Percentiles rank a stretch among this genome's conserved stretches.
Evolutionary conservation across 305 asterid species (phyloP).

Genomic region (Fraxinus floribunda): DNA sequence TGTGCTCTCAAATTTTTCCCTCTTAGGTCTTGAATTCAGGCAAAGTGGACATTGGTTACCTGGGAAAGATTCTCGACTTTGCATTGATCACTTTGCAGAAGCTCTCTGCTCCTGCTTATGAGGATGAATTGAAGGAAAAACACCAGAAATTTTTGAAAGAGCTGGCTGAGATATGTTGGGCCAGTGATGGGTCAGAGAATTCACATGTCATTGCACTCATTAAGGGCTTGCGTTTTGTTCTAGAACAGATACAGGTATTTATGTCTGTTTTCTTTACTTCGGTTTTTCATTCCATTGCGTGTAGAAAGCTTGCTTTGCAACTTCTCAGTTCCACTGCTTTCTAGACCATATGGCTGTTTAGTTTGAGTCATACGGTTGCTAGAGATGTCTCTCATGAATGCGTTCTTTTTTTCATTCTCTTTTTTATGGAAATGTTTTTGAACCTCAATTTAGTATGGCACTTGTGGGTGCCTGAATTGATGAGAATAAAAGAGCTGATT

Average conservation of each 20-base stretch:
- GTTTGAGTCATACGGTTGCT: background rate
- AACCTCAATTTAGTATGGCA: background rate
- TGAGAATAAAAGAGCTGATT: background rate
- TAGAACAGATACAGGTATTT: constrained; percentile 81
- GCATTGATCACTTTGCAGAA: constrained; percentile 60
- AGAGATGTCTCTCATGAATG: background rate
- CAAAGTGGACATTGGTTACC: constrained; percentile 56
- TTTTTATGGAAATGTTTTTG: background rate
- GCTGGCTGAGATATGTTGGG: constrained; percentile 47
- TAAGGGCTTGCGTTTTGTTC: constrained; percentile 78
- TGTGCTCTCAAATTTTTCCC: background rate
- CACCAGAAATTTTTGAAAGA: constrained; percentile 59
- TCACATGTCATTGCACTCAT: constrained; percentile 51
- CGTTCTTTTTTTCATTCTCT: background rate
- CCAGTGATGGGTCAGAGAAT: constrained; percentile 36
- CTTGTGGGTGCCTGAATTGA: background rate
- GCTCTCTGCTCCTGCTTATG: constrained; percentile 80
- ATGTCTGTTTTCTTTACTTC: background rate
- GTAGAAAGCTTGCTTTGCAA: background rate
- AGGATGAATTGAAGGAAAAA: constrained; percentile 55
- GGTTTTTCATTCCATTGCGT: background rate
- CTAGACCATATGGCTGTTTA: background rate
- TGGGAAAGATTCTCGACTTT: constrained; percentile 70
- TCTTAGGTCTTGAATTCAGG: constrained; percentile 66
- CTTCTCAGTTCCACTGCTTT: background rate